These are phyloP conservation scores for Trichophyton benhamiae DNA, from an alignment of 2,329 filamentous ascomycete species.

Conservation along the genomic window DNA sequence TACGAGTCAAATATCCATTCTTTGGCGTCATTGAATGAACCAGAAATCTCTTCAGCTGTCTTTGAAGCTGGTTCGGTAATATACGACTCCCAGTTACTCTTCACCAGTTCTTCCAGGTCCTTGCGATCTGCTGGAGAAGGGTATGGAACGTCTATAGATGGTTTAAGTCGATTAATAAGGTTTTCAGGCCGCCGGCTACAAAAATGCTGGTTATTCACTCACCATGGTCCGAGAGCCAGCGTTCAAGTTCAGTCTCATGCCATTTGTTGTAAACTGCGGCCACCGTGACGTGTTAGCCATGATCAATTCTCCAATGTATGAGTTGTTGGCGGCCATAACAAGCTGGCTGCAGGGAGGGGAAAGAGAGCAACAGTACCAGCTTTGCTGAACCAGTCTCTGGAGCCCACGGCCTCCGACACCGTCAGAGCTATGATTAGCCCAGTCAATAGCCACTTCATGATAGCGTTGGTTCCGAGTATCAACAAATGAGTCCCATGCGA, in stretches of 20 bases:
- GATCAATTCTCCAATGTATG: not conserved
- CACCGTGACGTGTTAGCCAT: conserved; percentile 11
- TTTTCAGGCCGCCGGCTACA: not conserved
- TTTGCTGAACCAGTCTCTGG: conserved; percentile 76
- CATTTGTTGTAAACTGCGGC: conserved; percentile 85
- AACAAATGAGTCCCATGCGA: not conserved
- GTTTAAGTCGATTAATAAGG: not conserved
- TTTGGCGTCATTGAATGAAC: conserved; percentile 59
- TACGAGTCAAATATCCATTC: conserved; percentile 86
- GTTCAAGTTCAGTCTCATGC: conserved; percentile 94
- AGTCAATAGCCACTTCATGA: conserved; percentile 65
- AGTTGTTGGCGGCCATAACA: not conserved
- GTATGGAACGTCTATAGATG: conserved; percentile 56
- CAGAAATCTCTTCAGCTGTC: conserved; percentile 61
- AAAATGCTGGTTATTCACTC: not conserved
- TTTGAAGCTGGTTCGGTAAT: conserved; percentile 63
- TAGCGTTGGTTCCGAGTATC: conserved; percentile 18
- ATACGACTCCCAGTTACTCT: conserved; percentile 75
- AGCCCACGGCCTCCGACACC: conserved; percentile 51
- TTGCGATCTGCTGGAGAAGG: conserved; percentile 84
- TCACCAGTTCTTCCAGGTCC: conserved; percentile 82
- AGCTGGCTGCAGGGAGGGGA: not conserved
- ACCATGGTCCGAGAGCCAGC: conserved; percentile 84
- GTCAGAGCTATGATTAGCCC: conserved; percentile 61
- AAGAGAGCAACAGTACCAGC: conserved; percentile 47